Evolutionary conservation across 1,284 basidiomycete genomes (phyloP), one percentile per base, ranked within the genome.

Genomic region (Trichosporon faecale): DNA sequence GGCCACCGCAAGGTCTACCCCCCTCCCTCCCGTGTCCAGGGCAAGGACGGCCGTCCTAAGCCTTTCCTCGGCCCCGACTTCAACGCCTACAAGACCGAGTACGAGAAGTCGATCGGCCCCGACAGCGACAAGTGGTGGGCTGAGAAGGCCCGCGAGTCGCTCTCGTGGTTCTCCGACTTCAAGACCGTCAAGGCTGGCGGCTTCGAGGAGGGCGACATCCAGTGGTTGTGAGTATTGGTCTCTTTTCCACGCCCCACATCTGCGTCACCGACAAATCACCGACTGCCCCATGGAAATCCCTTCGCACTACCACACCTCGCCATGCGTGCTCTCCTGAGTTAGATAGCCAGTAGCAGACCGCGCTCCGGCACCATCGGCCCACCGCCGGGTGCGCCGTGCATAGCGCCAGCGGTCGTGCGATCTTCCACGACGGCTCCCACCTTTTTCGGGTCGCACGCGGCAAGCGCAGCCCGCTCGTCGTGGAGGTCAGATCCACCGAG

Each of bases 101-200:
- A 95, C 81, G 84, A 86, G 14, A 83, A 89, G 84, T 92, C 92
- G 14, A 81, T 94, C 60, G 92, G 91, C 63, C 86, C 89, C 68
- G 86, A 89, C 75, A 90, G 89, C 31, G 91, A 94, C 77, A 85
- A 87, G 75, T 98, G 93, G 91, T 98, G 94, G 94, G 89, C 88
- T 67, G 88, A 90, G 90, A 87, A 89, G 79, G 96, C 95, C 1
- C 87, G 87, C 72, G 89, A 94, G 75, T 89, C 88, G 31, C 86
- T 99, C 37, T 86, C 92, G 83, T 99, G 96, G 95, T 91, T 95
- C 82, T 88, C 90, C 35, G 93, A 93, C 35, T 99, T 98, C 88
- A 87, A 90, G 75, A 95, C 91, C 29, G 94, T 98, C 69, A 86
- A 90, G 75, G 87, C 92, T 9, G 96, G 97, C 65, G 87, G 88